Conservation (phyloP, 805 yeast species). For the Kockiozyma suomiensis region DNA sequence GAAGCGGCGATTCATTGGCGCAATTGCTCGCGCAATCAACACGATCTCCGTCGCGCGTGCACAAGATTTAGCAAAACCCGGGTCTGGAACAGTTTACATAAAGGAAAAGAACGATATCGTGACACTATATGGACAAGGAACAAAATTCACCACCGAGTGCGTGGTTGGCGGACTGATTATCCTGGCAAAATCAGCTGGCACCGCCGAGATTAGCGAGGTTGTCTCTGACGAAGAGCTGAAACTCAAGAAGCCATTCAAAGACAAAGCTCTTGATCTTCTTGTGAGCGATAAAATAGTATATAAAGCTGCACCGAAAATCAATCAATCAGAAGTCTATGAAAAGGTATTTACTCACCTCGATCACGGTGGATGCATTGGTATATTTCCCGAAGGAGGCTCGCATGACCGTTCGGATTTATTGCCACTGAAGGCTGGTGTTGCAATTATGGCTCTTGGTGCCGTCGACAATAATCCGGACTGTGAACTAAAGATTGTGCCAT, state of each 20-base stretch:
- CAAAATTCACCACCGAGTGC: slow-evolving; percentile 67
- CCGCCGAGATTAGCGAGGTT: slow-evolving; percentile 67
- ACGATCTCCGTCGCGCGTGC: slow-evolving; percentile 92
- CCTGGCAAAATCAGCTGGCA: slow-evolving; percentile 76
- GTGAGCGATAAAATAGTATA: slow-evolving; percentile 53
- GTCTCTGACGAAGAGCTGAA: slow-evolving; percentile 70
- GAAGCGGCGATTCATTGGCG: slow-evolving; percentile 67
- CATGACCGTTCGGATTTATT: slow-evolving; percentile 90
- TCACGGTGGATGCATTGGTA: slow-evolving; percentile 81
- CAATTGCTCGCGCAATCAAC: slow-evolving; percentile 71
- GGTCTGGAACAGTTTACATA: slow-evolving; percentile 64
- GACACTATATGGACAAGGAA: slow-evolving; percentile 63
- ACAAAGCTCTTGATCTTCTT: slow-evolving; percentile 51
- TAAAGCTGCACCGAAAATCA: slow-evolving; percentile 79
- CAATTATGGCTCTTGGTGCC: slow-evolving; percentile 96
- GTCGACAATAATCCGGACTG: slow-evolving; percentile 74
- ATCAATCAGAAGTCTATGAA: slow-evolving; percentile 81
- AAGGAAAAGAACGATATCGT: slow-evolving; percentile 58
- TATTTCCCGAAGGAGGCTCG: slow-evolving; percentile 98
- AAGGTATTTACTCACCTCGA: slow-evolving; percentile 82
- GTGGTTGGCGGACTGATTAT: slow-evolving; percentile 68
- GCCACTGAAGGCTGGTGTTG: slow-evolving; percentile 96
- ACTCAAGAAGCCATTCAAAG: slow-evolving; percentile 70
- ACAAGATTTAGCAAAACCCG: slow-evolving; percentile 75
- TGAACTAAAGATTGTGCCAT: slow-evolving; percentile 86